Base-by-base conservation (phyloP, 2,329 filamentous ascomycete species). In the Cyanodermella asteris region DNA sequence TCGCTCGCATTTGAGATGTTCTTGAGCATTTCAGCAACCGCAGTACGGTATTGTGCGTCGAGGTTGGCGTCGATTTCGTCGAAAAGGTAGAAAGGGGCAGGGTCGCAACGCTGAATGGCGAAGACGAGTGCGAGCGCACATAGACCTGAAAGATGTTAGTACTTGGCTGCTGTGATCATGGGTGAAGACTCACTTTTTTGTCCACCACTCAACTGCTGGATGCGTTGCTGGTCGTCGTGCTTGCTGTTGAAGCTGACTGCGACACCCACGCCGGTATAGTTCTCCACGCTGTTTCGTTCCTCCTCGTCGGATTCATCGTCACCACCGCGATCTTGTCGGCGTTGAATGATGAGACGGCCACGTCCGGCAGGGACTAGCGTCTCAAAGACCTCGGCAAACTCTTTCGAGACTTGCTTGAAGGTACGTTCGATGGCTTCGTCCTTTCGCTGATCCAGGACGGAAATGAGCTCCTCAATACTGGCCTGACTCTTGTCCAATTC, bases 61-160 rank as follows among this genome's bases (percentile, higher is more conserved):
- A 97, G 64, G 45, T 97, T 97, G 47, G 87, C 87, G 44, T 97
- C 87, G 34, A 97, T 91, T 51, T 97, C 87, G 47, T 97, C 87
- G 39, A 97, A 97, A 41, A 97, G 82, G 46, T 97, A 93, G 61
- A 97, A 94, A 2, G 87, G 87, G 22, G 84, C 90, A 7, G 84
- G 87, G 46, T 97, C 87, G 31, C 84, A 91, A 38, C 82, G 78
- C 50, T 97, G 87, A 37, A 97, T 90, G n/a, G 87, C 87, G 45
- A 97, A 97, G 37, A 97, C 90, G 25, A 97, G 67, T 22, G 87
- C 90, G n/a, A 97, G 66, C 7, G 87, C 87, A 49, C 84, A 94
- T 33, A 94, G 59, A 65, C 78, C 76, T 81, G 34, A 16, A 23
- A 26, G 30, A 7, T 20, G 29, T 12, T 16, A 13, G 20, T 25